Evolutionary conservation across 164 flowering plant species (phyloP).

Genomic region (Chimonanthus praecox): DNA sequence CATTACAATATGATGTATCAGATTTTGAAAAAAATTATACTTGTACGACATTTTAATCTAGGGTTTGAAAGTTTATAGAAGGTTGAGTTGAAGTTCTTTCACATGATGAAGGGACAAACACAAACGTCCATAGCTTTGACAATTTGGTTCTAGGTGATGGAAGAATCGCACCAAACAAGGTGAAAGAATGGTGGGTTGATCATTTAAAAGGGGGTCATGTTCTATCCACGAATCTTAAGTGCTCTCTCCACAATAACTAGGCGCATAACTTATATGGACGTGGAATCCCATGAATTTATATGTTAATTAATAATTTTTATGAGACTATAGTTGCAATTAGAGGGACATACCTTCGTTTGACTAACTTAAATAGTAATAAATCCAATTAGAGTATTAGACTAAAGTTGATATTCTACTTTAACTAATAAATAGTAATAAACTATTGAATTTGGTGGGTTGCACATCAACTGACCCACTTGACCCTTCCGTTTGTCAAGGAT

Average conservation of each 20-base stretch:
- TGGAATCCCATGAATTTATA: too few species aligned
- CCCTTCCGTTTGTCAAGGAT: slow-evolving; percentile 31
- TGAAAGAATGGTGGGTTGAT: background rate
- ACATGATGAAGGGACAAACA: too few species aligned
- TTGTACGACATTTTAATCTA: too few species aligned
- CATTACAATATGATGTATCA: too few species aligned
- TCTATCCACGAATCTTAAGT: background rate
- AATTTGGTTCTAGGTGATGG: too few species aligned
- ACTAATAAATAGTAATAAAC: slow-evolving; percentile 13
- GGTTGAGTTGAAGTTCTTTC: too few species aligned
- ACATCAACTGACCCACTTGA: slow-evolving; percentile 13
- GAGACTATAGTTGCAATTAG: background rate
- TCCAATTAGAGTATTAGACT: background rate
- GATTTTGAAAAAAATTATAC: too few species aligned
- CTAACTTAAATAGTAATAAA: background rate
- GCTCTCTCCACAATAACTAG: slow-evolving; percentile 5
- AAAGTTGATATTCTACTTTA: slow-evolving; percentile 19
- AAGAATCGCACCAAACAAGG: slow-evolving; percentile 23
- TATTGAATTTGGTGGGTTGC: slow-evolving; percentile 1
- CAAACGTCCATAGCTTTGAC: too few species aligned
- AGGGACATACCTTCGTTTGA: background rate
- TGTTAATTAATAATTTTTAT: too few species aligned
- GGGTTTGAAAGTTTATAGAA: too few species aligned
- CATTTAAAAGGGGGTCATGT: background rate
- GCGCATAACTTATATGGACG: background rate